Percentiles rank a stretch among this genome's conserved stretches.
These are phyloP conservation scores for Rhododendron williamsianum DNA, from an alignment of 148 eudicot genomes.

Conservation along the genomic window DNA sequence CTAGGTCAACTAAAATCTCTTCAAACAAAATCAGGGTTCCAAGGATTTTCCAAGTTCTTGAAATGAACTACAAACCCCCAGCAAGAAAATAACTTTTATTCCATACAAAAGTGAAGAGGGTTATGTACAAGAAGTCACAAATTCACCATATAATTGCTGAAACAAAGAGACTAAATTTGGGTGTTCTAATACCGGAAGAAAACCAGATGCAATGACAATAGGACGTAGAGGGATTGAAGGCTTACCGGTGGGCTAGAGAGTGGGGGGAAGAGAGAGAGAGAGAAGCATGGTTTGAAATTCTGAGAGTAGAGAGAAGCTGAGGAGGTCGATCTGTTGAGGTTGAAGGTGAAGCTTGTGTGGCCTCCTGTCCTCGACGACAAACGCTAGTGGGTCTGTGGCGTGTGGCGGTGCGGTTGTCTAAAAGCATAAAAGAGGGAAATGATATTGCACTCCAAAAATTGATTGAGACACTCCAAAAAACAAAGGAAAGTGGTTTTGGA, in stretches of 20 bases:
- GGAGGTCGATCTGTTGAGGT: neutral
- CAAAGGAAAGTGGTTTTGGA: no score
- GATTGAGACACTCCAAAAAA: no score
- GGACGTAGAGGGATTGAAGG: neutral
- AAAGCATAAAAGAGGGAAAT: no score
- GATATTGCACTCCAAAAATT: no score
- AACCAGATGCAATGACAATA: neutral
- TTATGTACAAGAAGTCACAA: neutral
- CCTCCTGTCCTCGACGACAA: neutral
- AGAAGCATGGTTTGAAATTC: neutral
- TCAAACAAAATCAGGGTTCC: conserved; percentile 9
- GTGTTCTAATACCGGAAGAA: neutral
- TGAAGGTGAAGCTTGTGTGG: neutral
- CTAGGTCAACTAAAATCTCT: conserved; percentile 31
- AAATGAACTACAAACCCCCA: neutral
- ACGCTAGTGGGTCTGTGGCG: neutral
- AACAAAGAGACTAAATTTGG: neutral
- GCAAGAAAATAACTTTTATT: neutral
- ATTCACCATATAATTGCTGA: neutral
- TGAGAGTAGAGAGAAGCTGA: neutral
- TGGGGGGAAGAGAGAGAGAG: neutral
- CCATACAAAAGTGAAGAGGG: neutral
- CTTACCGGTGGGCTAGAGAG: neutral
- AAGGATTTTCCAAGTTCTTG: conserved; percentile 3
- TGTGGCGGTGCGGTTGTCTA: neutral